Base-by-base conservation (phyloP, 345 rosid genomes). In the Dimocarpus longan region DNA sequence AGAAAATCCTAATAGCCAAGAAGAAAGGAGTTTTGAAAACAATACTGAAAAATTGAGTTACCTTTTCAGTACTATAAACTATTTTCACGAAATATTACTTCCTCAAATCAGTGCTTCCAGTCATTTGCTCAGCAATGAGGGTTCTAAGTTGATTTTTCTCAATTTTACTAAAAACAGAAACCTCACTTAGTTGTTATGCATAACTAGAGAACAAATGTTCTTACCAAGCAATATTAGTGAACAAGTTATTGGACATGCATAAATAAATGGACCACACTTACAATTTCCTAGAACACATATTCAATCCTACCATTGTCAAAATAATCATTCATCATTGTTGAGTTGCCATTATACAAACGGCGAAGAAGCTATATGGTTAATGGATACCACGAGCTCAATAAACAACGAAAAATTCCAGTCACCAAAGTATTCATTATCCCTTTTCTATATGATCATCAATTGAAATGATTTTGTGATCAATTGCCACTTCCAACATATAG, bases 391-490 rank as follows among this genome's bases (percentile, higher is more conserved):
- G 18, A 15, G 15, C 63, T 46, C 7, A 39, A 21, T 50, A 50
- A 52, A 57, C 52, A 52, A 37, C 42, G 16, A 15, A 21, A 76
- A 76, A 8, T 11, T 21, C 16, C 3, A 12, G 56, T 21, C 62
- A 57, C n/a, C 50, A 19, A 46, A 46, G 80, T 59, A 13, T 64
- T 73, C 42, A 64, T 13, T 71, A 56, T 48, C 12, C 37, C 40
- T 52, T 50, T 63, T 70, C 22, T 19, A 26, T 13, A 43, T 10
- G 42, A 76, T 2, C 39, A 43, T 21, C 74, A 60, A 59, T 62
- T 44, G 42, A 43, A 63, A 24, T 44, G 19, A 44, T 46, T 74
- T 21, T 0, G 69, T 9, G 24, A 22, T 60, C 16, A 12, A 39
- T 46, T 54, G 22, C 50, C 56, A 10, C 73, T 68, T 26, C 26